Percentiles rank a stretch among this genome's conserved stretches.
Evolutionary conservation across 331 rosid species (phyloP).

Genomic region (Acacia pycnantha): DNA sequence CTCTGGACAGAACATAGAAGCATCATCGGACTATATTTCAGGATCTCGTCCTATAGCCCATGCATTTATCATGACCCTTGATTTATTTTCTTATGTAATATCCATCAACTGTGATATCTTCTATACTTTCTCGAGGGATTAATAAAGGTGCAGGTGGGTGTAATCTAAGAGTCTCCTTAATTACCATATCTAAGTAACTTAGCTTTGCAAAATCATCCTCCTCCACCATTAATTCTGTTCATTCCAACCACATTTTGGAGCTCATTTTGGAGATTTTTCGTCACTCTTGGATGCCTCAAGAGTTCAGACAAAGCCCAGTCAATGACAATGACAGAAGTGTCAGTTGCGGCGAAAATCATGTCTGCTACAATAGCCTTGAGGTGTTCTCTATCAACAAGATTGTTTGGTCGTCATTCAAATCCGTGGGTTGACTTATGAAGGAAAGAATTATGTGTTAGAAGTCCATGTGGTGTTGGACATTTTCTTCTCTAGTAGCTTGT

Average conservation of each 20-base stretch:
- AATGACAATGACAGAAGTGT: conserved; percentile 16
- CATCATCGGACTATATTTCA: not conserved
- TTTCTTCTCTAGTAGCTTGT: not conserved
- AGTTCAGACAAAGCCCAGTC: conserved; percentile 46
- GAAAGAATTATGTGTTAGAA: conserved; percentile 39
- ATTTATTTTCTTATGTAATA: not conserved
- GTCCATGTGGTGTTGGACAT: not conserved
- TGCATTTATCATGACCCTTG: not conserved
- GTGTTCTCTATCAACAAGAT: conserved; percentile 15
- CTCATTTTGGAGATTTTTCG: conserved; percentile 17
- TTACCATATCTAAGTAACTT: not conserved
- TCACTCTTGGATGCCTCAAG: conserved; percentile 35
- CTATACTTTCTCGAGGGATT: too few relatives aligned
- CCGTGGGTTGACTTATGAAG: conserved; percentile 1
- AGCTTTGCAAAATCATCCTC: not conserved
- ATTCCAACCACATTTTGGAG: too few relatives aligned
- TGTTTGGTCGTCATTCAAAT: not conserved
- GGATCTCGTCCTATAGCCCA: not conserved
- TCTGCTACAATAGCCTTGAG: conserved; percentile 40
- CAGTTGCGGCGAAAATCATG: conserved; percentile 31
- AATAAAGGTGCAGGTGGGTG: not conserved
- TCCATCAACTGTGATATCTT: not conserved
- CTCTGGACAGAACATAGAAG: not conserved
- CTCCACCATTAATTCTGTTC: not conserved
- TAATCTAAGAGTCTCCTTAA: not conserved